These are phyloP conservation scores for Gossypium longicalyx DNA, from an alignment of 345 rosid genomes.

Conservation along the genomic window DNA sequence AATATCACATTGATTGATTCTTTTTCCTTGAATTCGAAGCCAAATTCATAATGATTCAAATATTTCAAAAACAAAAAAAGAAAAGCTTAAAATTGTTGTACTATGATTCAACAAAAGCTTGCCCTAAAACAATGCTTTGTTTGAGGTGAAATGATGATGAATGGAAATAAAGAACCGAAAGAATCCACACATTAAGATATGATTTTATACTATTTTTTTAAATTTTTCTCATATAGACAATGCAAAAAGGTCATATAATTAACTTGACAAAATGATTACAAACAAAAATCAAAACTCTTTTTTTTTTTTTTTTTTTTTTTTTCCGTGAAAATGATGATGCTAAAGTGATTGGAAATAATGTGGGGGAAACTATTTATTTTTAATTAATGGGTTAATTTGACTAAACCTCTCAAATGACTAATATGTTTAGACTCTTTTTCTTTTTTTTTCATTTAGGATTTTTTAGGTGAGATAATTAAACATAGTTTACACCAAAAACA, in stretches of 20 bases:
- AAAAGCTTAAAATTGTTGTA: neutral
- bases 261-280: neutral
- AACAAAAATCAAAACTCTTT: neutral
- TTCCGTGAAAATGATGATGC: neutral
- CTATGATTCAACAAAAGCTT: conserved; percentile 1
- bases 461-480: neutral
- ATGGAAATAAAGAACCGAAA: conserved; percentile 41
- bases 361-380: neutral
- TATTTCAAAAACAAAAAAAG: neutral
- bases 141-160: neutral
- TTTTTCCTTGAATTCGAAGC: neutral
- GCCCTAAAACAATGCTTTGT: neutral
- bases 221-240: neutral
- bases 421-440: neutral
- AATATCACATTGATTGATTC: too few species aligned
- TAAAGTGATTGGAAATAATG: neutral
- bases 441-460: neutral
- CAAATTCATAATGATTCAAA: neutral
- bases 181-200: conserved; percentile 22
- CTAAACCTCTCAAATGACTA: neutral
- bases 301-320: neutral
- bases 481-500: too few species aligned
- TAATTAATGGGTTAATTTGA: neutral
- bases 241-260: neutral
- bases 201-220: neutral